Conservation (phyloP, 176 grass and related monocot genomes). For the Aechmea fasciata region DNA sequence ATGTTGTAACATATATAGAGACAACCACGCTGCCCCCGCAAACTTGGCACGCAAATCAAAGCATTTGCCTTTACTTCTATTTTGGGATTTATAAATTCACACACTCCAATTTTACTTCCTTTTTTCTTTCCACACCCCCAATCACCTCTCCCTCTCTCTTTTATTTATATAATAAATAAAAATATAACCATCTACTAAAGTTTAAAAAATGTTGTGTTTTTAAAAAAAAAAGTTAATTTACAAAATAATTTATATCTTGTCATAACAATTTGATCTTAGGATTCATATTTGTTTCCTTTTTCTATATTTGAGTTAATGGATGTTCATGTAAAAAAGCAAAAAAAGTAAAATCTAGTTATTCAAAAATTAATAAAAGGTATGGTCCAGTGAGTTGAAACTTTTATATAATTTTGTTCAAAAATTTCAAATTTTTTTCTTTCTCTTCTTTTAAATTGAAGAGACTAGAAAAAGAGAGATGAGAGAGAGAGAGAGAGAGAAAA, state of each 20-base stretch:
- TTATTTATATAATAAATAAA: too few species aligned
- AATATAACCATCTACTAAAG: background rate
- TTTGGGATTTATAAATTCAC: background rate
- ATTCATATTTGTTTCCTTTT: too few species aligned
- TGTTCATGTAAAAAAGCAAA: background rate
- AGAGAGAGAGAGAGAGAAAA: too few species aligned
- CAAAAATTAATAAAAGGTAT: too few species aligned
- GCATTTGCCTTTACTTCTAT: background rate
- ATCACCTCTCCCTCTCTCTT: background rate
- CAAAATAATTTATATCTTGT: too few species aligned
- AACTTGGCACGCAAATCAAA: conserved; percentile 3
- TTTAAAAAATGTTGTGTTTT: background rate
- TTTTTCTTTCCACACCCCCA: background rate
- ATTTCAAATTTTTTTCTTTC: too few species aligned
- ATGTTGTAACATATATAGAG: background rate
- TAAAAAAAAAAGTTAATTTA: background rate
- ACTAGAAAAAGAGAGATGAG: too few species aligned
- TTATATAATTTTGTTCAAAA: too few species aligned
- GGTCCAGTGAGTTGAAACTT: too few species aligned
- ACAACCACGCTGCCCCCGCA: background rate
- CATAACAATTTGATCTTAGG: too few species aligned
- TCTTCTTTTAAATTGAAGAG: too few species aligned
- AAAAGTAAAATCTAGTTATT: background rate
- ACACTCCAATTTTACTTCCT: background rate
- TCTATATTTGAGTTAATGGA: too few species aligned